Evolutionary conservation across 495 filamentous ascomycete genomes (phyloP).

Genomic region (Hypoxylon subgilvum): DNA sequence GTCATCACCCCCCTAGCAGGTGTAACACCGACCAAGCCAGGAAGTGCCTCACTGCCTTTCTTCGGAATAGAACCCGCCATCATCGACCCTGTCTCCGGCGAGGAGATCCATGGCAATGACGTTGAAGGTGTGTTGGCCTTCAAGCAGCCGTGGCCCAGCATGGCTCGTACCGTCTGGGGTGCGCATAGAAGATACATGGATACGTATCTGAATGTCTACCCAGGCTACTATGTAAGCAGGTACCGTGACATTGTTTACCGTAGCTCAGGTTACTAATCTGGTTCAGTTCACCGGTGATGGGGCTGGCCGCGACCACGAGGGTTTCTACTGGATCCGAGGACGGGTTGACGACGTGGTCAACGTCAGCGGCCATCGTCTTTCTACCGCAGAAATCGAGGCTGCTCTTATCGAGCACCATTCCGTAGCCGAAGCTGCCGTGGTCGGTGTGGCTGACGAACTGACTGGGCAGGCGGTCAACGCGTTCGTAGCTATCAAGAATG

Average conservation of each 20-base stretch:
- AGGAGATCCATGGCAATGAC: slow-evolving; percentile 94
- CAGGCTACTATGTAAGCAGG: slow-evolving; percentile 89
- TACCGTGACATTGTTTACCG: neutral
- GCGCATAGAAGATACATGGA: slow-evolving; percentile 99
- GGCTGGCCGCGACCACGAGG: slow-evolving; percentile 95
- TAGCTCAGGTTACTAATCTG: slow-evolving; percentile 44
- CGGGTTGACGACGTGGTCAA: slow-evolving; percentile 99
- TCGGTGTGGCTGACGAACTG: slow-evolving; percentile 89
- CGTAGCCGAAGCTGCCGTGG: slow-evolving; percentile 94
- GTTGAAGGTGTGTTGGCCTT: slow-evolving; percentile 97
- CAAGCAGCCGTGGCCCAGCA: slow-evolving; percentile 98
- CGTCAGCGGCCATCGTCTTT: slow-evolving; percentile 92
- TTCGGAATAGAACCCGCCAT: slow-evolving; percentile 99
- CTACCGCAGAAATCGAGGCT: slow-evolving; percentile 97
- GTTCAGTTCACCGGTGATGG: slow-evolving; percentile 95
- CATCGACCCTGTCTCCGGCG: slow-evolving; percentile 93
- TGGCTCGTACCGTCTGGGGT: slow-evolving; percentile 98
- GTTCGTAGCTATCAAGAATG: slow-evolving; percentile 92
- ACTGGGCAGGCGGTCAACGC: slow-evolving; percentile 97
- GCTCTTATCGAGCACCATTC: slow-evolving; percentile 88
- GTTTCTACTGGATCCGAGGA: slow-evolving; percentile 99
- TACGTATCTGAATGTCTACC: slow-evolving; percentile 97
- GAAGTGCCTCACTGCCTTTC: slow-evolving; percentile 82
- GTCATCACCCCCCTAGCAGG: slow-evolving; percentile 81
- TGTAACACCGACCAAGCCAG: slow-evolving; percentile 79